A percentile compares a stretch with the other conserved stretches of the same genome.
Conservation (phyloP, 371 early-diverging fungal genomes). For the Mortierella sp. region DNA sequence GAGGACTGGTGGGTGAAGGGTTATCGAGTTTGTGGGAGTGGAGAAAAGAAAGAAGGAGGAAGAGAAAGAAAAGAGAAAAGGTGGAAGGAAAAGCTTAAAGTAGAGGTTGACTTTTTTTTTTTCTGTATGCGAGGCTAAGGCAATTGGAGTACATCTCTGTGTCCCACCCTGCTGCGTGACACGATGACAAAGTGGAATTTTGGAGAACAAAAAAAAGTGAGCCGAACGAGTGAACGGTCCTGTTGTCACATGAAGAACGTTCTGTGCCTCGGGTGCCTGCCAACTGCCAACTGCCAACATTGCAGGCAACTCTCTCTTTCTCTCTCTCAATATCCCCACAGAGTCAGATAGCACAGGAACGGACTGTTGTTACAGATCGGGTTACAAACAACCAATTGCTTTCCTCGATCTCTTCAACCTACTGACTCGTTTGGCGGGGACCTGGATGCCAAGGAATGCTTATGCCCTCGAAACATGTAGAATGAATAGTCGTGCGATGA, state of each 20-base stretch:
- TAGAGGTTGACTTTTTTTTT: neutral
- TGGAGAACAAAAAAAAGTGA: neutral
- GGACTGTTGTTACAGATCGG: neutral
- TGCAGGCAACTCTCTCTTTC: no score
- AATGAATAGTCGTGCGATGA: neutral
- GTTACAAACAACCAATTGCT: neutral
- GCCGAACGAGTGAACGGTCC: neutral
- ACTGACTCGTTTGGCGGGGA: neutral
- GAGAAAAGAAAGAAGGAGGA: neutral
- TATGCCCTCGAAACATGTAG: neutral
- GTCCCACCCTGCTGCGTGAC: neutral
- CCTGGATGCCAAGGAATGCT: neutral
- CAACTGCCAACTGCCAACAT: no score
- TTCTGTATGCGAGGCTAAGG: neutral
- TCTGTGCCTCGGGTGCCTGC: neutral
- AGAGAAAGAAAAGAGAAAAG: neutral
- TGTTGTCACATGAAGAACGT: neutral
- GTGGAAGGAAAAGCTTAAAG: neutral
- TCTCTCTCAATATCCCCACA: neutral
- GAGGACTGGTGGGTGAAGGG: neutral
- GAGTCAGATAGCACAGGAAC: no score
- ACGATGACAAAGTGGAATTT: constrained; percentile 9
- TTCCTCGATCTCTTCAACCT: neutral
- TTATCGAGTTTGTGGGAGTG: neutral
- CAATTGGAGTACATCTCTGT: neutral